Conservation (phyloP, 1,139 yeast species). For the Nakaseomyces nivariensis region DNA sequence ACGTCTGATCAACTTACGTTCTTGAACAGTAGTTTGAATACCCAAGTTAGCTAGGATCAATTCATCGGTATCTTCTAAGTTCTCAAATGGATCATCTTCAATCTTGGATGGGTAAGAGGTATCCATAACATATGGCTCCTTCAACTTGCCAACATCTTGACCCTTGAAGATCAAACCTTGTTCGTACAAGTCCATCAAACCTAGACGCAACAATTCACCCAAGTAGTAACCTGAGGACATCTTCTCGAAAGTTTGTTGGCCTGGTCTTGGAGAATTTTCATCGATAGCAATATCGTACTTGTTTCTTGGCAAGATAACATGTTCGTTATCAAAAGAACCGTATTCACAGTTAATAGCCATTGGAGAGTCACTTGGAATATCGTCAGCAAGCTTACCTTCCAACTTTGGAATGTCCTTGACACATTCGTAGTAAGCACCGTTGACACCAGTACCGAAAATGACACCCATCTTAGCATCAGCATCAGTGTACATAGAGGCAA, state of each 20-base stretch:
- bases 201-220: conserved; percentile 83
- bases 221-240: conserved; percentile 95
- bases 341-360: conserved; percentile 99
- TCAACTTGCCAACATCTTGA: conserved; percentile 55
- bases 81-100: conserved; percentile 86
- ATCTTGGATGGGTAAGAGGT: conserved; percentile 79
- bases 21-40: conserved; percentile 60
- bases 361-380: conserved; percentile 51
- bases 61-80: conserved; percentile 64
- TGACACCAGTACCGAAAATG: conserved; percentile 96
- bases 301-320: conserved; percentile 74
- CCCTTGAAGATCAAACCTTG: conserved; percentile 57
- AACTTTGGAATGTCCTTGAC: conserved; percentile 73
- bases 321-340: conserved; percentile 95
- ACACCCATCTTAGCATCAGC: conserved; percentile 86
- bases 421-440: conserved; percentile 89
- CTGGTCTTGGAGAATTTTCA: conserved; percentile 85
- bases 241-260: conserved; percentile 92
- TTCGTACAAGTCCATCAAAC: conserved; percentile 61
- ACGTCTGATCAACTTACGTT: conserved; percentile 74
- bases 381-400: conserved; percentile 56
- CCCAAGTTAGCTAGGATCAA: conserved; percentile 51
- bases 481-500: conserved; percentile 90
- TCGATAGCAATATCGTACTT: conserved; percentile 77
- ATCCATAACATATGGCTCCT: conserved; percentile 63